Percentiles rank a stretch among this genome's conserved stretches.
These are phyloP conservation scores for Vitis amurensis DNA, from an alignment of 164 flowering plant genomes.

Conservation along the genomic window DNA sequence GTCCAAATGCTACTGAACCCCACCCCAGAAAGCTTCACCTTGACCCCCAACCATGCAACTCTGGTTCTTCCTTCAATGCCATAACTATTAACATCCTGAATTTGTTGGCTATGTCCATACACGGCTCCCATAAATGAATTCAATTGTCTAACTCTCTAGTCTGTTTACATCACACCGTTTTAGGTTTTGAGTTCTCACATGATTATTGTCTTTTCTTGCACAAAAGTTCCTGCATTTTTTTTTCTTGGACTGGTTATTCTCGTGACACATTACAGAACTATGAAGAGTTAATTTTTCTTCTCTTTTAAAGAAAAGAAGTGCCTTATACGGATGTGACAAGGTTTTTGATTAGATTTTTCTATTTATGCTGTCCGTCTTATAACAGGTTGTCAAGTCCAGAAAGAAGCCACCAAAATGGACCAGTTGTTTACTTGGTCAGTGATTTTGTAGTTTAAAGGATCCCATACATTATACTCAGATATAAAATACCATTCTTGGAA, in stretches of 20 bases:
- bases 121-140: slow-evolving; percentile 2
- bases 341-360: slow-evolving; percentile 9
- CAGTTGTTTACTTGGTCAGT: not conserved
- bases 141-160: not conserved
- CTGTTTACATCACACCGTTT: not conserved
- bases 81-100: not conserved
- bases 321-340: not conserved
- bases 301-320: slow-evolving; percentile 11
- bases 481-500: not conserved
- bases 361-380: not conserved
- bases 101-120: not conserved
- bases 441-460: not conserved
- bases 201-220: not conserved
- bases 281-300: not conserved
- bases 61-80: not conserved
- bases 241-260: slow-evolving; percentile 9
- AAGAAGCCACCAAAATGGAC: not conserved
- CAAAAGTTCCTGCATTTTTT: not conserved
- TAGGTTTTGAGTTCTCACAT: not conserved
- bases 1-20: no score
- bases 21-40: no score
- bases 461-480: not conserved
- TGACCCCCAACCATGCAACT: not conserved
- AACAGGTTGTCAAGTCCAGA: not conserved
- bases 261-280: slow-evolving; percentile 10